These are phyloP conservation scores for Alternaria sp. DNA, from an alignment of 2,329 filamentous ascomycete species.

Conservation along the genomic window DNA sequence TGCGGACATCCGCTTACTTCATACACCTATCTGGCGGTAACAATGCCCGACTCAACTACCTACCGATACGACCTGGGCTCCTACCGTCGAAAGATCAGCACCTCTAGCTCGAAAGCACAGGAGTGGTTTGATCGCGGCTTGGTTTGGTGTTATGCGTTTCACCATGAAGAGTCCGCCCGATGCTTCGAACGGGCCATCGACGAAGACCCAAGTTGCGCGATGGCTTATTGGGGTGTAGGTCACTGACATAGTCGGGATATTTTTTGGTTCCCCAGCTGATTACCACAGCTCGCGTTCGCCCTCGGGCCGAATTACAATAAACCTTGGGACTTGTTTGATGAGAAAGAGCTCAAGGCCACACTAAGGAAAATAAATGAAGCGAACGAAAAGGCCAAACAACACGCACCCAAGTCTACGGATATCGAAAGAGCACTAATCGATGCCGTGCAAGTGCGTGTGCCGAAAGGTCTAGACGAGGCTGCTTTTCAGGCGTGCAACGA, in stretches of 20 bases:
- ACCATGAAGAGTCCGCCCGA: slow-evolving; percentile 73
- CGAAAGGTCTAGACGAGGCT: slow-evolving; percentile 53
- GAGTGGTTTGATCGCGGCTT: slow-evolving; percentile 76
- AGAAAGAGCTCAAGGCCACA: slow-evolving; percentile 63
- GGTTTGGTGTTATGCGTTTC: slow-evolving; percentile 79
- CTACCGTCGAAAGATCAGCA: slow-evolving; percentile 65
- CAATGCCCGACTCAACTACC: slow-evolving; percentile 9
- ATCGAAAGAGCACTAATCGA: slow-evolving; percentile 70
- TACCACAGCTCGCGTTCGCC: slow-evolving; percentile 64
- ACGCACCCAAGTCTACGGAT: slow-evolving; percentile 51
- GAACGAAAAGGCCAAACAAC: slow-evolving; percentile 54
- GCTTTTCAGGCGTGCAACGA: slow-evolving; percentile 63
- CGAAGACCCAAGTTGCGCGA: slow-evolving; percentile 63
- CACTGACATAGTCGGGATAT: neutral
- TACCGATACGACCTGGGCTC: slow-evolving; percentile 66
- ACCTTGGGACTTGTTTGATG: slow-evolving; percentile 75
- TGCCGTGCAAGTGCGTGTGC: slow-evolving; percentile 62
- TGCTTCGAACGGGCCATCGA: slow-evolving; percentile 70
- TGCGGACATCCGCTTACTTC: neutral
- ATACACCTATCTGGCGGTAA: neutral
- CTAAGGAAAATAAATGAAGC: slow-evolving; percentile 60
- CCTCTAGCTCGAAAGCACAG: slow-evolving; percentile 62
- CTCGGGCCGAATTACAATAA: slow-evolving; percentile 83
- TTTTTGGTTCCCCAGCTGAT: slow-evolving; percentile 44
- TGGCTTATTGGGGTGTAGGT: slow-evolving; percentile 71